A percentile compares a stretch with the other conserved stretches of the same genome.
These are phyloP conservation scores for Candida verbasci DNA, from an alignment of 805 yeast species.

Conservation along the genomic window DNA sequence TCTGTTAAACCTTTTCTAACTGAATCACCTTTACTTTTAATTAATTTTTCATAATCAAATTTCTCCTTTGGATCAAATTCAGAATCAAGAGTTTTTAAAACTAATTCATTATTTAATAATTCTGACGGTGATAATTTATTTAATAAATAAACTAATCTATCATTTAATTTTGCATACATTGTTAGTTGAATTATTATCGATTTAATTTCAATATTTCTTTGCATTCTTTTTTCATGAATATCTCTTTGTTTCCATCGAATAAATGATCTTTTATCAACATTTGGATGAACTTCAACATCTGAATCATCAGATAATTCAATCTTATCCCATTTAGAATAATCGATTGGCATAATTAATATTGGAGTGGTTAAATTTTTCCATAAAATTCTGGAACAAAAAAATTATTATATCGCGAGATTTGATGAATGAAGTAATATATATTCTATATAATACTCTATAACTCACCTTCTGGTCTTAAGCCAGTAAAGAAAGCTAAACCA, in stretches of 20 bases:
- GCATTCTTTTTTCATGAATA: slow-evolving; percentile 87
- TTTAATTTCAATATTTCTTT: slow-evolving; percentile 72
- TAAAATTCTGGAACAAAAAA: neutral
- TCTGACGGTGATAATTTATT: slow-evolving; percentile 30
- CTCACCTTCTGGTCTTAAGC: slow-evolving; percentile 44
- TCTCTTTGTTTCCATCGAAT: slow-evolving; percentile 96
- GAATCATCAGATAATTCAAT: slow-evolving; percentile 95
- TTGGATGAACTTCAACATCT: slow-evolving; percentile 96
- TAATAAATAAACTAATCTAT: slow-evolving; percentile 65
- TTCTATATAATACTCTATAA: too few relatives aligned
- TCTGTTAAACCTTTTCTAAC: slow-evolving; percentile 42
- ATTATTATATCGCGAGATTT: too few relatives aligned
- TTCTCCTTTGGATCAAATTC: slow-evolving; percentile 58
- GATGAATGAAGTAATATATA: too few relatives aligned
- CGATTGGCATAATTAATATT: slow-evolving; percentile 65
- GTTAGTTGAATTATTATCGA: slow-evolving; percentile 71
- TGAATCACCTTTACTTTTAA: slow-evolving; percentile 35
- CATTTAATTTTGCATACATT: slow-evolving; percentile 74
- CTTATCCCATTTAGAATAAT: slow-evolving; percentile 97
- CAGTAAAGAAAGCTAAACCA: slow-evolving; percentile 60
- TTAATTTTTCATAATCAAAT: slow-evolving; percentile 41
- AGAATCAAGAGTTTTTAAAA: slow-evolving; percentile 39
- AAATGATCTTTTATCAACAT: slow-evolving; percentile 90
- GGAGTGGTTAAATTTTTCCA: neutral
- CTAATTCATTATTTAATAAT: slow-evolving; percentile 24